A percentile compares a stretch with the other conserved stretches of the same genome.
phyloP scores from a whole-genome alignment of 2,329 filamentous ascomycete species.

The Teratosphaeria zuluensis region DNA sequence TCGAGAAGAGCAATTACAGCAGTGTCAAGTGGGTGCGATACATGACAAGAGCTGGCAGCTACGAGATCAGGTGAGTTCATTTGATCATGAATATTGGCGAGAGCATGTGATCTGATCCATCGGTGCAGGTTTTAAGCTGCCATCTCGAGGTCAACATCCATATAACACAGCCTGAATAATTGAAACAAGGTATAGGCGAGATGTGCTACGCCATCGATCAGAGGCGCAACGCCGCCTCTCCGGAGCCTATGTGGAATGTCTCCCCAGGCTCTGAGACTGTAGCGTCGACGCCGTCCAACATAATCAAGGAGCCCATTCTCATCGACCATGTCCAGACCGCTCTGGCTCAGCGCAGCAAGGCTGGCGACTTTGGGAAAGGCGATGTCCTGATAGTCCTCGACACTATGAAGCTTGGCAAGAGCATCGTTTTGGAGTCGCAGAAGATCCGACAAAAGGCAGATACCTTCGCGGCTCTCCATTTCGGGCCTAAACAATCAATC shows the following conservation, averaged over 20 bases:
- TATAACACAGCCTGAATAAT: background rate
- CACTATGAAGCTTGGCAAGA: background rate
- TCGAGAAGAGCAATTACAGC: constrained; percentile 98
- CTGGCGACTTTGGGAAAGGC: background rate
- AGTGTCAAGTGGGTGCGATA: constrained; percentile 99
- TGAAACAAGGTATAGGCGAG: background rate
- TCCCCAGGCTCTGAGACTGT: background rate
- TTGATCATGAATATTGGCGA: background rate
- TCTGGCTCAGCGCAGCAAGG: background rate
- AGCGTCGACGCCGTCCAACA: background rate
- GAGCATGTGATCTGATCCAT: background rate
- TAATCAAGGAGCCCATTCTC: background rate
- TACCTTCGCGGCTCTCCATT: background rate
- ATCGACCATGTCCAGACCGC: background rate
- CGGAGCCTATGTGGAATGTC: background rate
- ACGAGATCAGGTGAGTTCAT: constrained; percentile 57
- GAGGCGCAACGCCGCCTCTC: background rate
- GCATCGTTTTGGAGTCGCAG: background rate
- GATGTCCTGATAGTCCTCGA: background rate
- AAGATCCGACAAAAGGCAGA: background rate
- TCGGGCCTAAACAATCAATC: background rate
- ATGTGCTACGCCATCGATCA: background rate
- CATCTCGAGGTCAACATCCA: background rate
- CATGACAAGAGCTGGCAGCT: constrained; percentile 95
- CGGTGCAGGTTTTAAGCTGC: background rate